Conservation (phyloP, 2,329 filamentous ascomycete species). For the Cladosporium sp. region DNA sequence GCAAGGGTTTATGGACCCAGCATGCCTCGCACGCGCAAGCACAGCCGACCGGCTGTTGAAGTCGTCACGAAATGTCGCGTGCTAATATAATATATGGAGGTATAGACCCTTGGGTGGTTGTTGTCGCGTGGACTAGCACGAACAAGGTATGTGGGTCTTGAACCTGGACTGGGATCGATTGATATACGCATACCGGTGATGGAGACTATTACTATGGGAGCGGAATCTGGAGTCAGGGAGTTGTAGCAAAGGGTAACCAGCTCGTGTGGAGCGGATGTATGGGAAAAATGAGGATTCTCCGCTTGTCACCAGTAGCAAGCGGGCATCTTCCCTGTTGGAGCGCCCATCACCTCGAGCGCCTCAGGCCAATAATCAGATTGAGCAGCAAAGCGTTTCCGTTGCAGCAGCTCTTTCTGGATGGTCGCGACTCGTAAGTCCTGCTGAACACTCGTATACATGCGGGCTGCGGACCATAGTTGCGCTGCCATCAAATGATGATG, state of each 20-base stretch:
- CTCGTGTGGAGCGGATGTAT: background rate
- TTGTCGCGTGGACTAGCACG: background rate
- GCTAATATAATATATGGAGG: background rate
- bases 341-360: background rate
- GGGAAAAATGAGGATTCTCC: background rate
- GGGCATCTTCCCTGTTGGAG: background rate
- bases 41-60: background rate
- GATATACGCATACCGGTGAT: background rate
- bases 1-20: constrained; percentile 3
- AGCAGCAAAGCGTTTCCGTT: background rate
- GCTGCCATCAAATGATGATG: too few species aligned
- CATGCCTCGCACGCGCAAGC: background rate
- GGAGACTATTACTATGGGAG: background rate
- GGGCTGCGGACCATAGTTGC: background rate
- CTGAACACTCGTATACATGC: background rate
- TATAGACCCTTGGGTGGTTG: background rate
- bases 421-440: background rate
- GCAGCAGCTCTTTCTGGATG: too few species aligned
- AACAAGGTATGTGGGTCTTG: background rate
- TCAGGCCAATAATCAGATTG: background rate
- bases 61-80: background rate
- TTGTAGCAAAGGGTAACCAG: constrained; percentile 5
- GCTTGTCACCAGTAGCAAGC: background rate
- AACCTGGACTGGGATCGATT: background rate
- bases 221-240: constrained; percentile 8